Evolutionary conservation across 2,329 filamentous ascomycete species (phyloP).

Genomic region (Botrytis paeoniae): DNA sequence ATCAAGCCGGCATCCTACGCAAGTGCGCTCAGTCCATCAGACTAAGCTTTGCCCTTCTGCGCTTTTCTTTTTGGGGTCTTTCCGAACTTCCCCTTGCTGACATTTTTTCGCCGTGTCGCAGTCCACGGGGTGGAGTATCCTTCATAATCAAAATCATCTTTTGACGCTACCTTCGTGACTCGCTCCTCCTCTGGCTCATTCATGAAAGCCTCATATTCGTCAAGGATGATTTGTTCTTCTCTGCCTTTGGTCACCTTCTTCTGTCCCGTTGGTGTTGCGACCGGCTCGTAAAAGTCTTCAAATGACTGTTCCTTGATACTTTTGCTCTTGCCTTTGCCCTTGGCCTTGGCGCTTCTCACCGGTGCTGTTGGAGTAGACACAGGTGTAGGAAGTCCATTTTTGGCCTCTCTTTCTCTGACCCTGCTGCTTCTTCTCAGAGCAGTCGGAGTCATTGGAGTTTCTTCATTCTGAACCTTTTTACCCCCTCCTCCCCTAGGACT

Average conservation of each 20-base stretch:
- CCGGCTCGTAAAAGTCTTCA: neutral
- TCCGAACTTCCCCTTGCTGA: neutral
- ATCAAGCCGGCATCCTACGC: neutral
- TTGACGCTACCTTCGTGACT: accelerated
- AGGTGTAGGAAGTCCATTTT: accelerated
- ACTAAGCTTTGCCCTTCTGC: neutral
- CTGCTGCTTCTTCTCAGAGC: neutral
- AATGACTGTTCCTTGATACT: accelerated
- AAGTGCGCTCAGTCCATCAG: neutral
- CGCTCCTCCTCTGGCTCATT: neutral
- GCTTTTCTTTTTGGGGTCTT: accelerated
- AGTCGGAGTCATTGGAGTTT: neutral
- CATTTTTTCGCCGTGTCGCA: neutral
- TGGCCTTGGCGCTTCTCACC: accelerated
- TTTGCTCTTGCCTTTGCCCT: neutral
- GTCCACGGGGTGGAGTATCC: neutral
- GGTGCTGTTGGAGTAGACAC: neutral
- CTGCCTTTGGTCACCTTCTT: neutral
- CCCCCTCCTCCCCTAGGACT: accelerated
- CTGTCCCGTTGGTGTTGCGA: accelerated
- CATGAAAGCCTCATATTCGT: neutral
- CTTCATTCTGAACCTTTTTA: accelerated
- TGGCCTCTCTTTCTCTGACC: accelerated
- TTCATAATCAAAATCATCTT: neutral
- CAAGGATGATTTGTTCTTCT: neutral